phyloP scores from a whole-genome alignment of 495 filamentous ascomycete genomes.

The Xylaria longipes region DNA sequence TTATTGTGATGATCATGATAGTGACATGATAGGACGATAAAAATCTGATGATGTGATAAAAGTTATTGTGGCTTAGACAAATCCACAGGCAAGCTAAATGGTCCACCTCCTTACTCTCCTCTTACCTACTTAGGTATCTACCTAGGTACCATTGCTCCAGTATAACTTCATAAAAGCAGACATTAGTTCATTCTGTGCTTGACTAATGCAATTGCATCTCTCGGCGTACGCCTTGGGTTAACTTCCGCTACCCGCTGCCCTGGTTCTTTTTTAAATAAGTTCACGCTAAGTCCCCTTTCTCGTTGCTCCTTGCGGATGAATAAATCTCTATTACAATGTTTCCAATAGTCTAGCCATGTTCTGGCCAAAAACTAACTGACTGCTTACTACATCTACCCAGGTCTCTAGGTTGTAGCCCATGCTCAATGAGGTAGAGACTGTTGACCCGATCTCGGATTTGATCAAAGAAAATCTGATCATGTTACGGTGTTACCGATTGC shows the following conservation, averaged over 20 bases:
- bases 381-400: background rate
- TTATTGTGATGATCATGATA: background rate
- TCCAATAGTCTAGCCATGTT: background rate
- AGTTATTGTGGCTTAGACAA: background rate
- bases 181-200: background rate
- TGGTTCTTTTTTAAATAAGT: background rate
- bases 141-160: too few relatives aligned
- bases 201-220: background rate
- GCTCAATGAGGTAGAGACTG: background rate
- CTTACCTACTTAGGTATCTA: too few relatives aligned
- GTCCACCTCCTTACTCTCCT: background rate
- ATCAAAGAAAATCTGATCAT: conserved; percentile 21
- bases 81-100: background rate
- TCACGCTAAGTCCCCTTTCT: background rate
- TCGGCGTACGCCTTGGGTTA: background rate
- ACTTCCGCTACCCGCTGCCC: conserved; percentile 1
- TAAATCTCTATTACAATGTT: background rate
- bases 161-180: background rate
- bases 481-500: conserved; percentile 9
- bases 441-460: conserved; percentile 12
- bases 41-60: background rate
- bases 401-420: background rate
- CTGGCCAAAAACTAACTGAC: background rate
- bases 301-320: too few relatives aligned
- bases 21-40: background rate